These are phyloP conservation scores for Nosema granulosis DNA, from an alignment of 371 early-diverging fungal genomes.

Conservation along the genomic window DNA sequence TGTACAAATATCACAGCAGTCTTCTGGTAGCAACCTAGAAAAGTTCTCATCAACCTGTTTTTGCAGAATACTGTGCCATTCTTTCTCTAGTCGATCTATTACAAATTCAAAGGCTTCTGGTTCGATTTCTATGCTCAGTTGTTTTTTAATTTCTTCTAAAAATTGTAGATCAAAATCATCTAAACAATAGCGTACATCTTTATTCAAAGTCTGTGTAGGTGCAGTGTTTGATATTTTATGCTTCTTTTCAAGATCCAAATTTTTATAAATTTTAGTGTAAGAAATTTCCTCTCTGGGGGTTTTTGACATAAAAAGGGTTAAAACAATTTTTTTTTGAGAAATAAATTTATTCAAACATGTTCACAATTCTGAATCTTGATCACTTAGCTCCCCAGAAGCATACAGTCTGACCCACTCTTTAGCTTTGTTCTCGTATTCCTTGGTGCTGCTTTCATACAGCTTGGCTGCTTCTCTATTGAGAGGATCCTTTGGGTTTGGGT, in stretches of 20 bases:
- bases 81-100: slow-evolving; percentile 64
- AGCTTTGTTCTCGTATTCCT: slow-evolving; percentile 74
- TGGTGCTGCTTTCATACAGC: slow-evolving; percentile 71
- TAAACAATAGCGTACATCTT: slow-evolving; percentile 16
- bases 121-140: neutral
- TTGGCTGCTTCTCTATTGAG: slow-evolving; percentile 85
- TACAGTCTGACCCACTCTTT: slow-evolving; percentile 76
- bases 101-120: slow-evolving; percentile 53
- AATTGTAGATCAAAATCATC: slow-evolving; percentile 29
- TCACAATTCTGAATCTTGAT: neutral
- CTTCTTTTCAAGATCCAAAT: neutral
- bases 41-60: slow-evolving; percentile 34
- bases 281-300: neutral
- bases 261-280: too few species aligned
- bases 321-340: too few species aligned
- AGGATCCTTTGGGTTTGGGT: slow-evolving; percentile 97
- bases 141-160: neutral
- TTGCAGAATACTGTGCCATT: slow-evolving; percentile 55
- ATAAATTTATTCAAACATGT: neutral
- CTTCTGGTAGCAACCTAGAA: too few species aligned
- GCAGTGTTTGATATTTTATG: neutral
- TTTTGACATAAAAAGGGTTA: too few species aligned
- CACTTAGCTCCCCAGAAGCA: slow-evolving; percentile 52
- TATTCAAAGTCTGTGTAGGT: neutral
- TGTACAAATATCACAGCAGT: slow-evolving; percentile 65